Conservation (phyloP, 176 grass and related monocot species). For the Phragmites australis region DNA sequence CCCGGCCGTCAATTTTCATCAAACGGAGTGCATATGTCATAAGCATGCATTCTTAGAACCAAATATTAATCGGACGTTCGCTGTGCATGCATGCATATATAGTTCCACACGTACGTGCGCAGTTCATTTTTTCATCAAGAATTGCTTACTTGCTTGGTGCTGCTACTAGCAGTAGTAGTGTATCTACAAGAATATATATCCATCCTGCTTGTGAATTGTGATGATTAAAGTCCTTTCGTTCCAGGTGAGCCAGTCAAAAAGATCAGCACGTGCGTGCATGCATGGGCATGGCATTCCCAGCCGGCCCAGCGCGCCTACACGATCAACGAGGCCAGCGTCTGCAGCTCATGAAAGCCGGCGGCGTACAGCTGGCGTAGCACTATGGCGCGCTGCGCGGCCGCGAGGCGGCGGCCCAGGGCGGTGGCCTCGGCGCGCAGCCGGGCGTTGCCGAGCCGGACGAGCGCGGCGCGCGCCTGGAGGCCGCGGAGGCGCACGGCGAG, state of each 20-base stretch:
- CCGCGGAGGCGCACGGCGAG: conserved; percentile 37
- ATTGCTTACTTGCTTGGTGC: neutral
- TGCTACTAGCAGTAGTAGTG: too few relatives aligned
- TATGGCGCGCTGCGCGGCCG: conserved; percentile 39
- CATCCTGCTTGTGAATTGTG: neutral
- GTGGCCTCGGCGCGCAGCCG: conserved; percentile 44
- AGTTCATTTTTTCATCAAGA: neutral
- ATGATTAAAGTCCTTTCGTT: neutral
- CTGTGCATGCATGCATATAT: neutral
- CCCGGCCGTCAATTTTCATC: too few relatives aligned
- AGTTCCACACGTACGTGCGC: neutral
- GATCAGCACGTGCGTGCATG: neutral
- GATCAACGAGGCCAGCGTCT: conserved; percentile 62
- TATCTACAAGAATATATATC: conserved; percentile 10
- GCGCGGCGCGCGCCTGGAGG: conserved; percentile 21
- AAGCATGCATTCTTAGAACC: neutral
- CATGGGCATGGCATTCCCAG: neutral
- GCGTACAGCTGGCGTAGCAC: conserved; percentile 49
- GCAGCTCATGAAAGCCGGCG: conserved; percentile 31
- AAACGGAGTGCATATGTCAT: neutral
- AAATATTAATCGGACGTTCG: neutral
- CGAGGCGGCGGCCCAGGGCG: conserved; percentile 44
- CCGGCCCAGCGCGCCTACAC: conserved; percentile 21
- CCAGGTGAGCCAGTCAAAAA: conserved; percentile 12
- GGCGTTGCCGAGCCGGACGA: conserved; percentile 40